Percentiles rank a stretch among this genome's conserved stretches.
These are phyloP conservation scores for Ophiosphaerella narmari DNA, from an alignment of 2,329 filamentous ascomycete genomes.

Conservation along the genomic window DNA sequence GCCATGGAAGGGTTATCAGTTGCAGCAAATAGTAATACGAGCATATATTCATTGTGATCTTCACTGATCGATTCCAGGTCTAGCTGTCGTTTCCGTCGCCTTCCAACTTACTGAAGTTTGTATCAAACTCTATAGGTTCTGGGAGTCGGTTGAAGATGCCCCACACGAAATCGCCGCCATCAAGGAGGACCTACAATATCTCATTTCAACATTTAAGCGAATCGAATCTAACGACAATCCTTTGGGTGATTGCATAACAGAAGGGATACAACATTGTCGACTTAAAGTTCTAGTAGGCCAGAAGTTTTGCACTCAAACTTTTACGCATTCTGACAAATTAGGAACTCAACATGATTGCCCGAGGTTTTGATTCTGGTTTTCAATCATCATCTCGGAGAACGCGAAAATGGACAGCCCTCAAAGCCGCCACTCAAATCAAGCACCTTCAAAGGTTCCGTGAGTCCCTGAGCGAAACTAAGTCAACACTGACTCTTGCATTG, in stretches of 20 bases:
- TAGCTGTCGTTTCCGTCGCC: slow-evolving; percentile 11
- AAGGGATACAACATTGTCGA: slow-evolving; percentile 15
- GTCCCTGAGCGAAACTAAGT: slow-evolving; percentile 11
- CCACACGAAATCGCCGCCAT: slow-evolving; percentile 14
- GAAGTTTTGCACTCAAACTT: background rate
- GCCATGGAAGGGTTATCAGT: too few relatives aligned
- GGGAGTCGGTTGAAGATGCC: slow-evolving; percentile 18
- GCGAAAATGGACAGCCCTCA: slow-evolving; percentile 12
- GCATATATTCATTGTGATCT: background rate
- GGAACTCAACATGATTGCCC: slow-evolving; percentile 9
- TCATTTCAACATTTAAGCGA: slow-evolving; percentile 12
- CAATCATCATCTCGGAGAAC: slow-evolving; percentile 9
- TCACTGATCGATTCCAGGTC: slow-evolving; percentile 1
- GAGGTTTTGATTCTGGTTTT: slow-evolving; percentile 5
- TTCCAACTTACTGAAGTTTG: slow-evolving; percentile 11
- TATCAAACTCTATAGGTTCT: slow-evolving; percentile 16
- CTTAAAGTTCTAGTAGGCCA: slow-evolving; percentile 5
- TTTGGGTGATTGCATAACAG: slow-evolving; percentile 10
- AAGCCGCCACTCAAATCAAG: slow-evolving; percentile 9
- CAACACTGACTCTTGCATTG: slow-evolving; percentile 16
- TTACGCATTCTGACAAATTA: background rate
- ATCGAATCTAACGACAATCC: slow-evolving; percentile 2
- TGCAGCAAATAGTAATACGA: too few relatives aligned
- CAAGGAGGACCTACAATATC: slow-evolving; percentile 16
- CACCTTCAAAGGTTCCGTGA: slow-evolving; percentile 15